Evolutionary conservation across 495 filamentous ascomycete genomes (phyloP), one percentile per base, ranked within the genome.

Genomic region (Paragyromitra xinjiangensis): DNA sequence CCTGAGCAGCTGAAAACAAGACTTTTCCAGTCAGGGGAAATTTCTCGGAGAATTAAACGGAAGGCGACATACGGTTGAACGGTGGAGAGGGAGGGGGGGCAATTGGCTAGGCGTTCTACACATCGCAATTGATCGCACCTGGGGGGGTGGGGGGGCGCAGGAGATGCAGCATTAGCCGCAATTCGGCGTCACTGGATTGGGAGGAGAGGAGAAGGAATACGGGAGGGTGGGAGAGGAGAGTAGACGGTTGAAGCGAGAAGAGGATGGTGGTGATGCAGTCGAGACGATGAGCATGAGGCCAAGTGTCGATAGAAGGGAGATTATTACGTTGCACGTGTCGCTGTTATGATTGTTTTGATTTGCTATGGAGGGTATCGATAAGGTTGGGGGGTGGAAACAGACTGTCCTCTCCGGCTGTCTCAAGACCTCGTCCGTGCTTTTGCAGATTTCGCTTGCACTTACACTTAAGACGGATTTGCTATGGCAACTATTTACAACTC

Each of bases 1-100:
- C 77, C 44, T 79, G 77, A 66, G 24, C 74, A 79, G 77, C 77
- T 79, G 77, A 79, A 78, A 77, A 61, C 62, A 69, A 66, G 55
- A 77, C 55, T 71, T 51, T 78, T 44, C n/a, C 24, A 39, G 51
- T 48, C 66, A 65, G 68, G 77, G 77, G 77, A 64, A 62, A 78
- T 29, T 9, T 29, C 29, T 77, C 77, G 77, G 77, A 67, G 77
- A 79, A 79, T 78, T 71, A 45, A 77, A 66, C 37, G 51, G 66
- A 45, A 78, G 55, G 76, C 58, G 66, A 50, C 19, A 56, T 55
- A 68, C 40, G 51, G 55, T 44, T 51, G 34, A 64, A 37, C 11
- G 29, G 62, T 53, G 63, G 45, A 61, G 67, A 40, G 51, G 19
- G 48, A 51, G 61, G 69, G 62, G 62, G 55, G 56, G 59, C 51